These are phyloP conservation scores for Colletotrichum brevisporum DNA, from an alignment of 2,329 filamentous ascomycete genomes.

Conservation along the genomic window DNA sequence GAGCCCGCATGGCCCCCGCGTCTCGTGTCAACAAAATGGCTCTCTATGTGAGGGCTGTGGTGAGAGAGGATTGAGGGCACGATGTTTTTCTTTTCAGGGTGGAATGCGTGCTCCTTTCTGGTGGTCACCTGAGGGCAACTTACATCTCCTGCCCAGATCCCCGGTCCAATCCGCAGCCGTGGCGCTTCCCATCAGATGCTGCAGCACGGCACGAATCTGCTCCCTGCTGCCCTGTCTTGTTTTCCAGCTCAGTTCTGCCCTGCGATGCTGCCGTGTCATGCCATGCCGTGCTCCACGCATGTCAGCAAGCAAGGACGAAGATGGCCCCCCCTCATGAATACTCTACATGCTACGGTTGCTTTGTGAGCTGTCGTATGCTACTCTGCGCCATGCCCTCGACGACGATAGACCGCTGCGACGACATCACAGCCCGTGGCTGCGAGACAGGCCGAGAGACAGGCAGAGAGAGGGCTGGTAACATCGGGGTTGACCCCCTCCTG, in stretches of 20 bases:
- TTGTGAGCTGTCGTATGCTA: conserved; percentile 38
- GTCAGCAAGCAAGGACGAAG: conserved; percentile 31
- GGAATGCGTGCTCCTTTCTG: background rate
- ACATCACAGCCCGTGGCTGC: background rate
- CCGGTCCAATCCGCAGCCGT: conserved; percentile 12
- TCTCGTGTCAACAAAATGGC: conserved; percentile 36
- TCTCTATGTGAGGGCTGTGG: too few species aligned
- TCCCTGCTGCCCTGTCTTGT: background rate
- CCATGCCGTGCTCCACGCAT: conserved; percentile 19
- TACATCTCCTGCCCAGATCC: conserved; percentile 9
- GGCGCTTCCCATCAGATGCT: background rate
- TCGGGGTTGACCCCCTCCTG: conserved; percentile 15
- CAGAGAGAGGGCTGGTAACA: conserved; percentile 6
- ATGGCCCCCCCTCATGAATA: conserved; percentile 1
- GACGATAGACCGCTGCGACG: conserved; percentile 3
- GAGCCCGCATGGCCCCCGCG: conserved; percentile 34
- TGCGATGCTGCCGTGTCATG: too few species aligned
- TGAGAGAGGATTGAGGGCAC: background rate
- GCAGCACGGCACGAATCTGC: conserved; percentile 5
- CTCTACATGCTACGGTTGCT: background rate
- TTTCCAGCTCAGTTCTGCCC: too few species aligned
- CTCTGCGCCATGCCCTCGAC: conserved; percentile 3
- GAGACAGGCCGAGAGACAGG: background rate
- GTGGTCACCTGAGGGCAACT: conserved; percentile 25
- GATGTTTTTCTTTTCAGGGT: background rate